phyloP scores from a whole-genome alignment of 345 rosid genomes.

The Syzygium aromaticum region DNA sequence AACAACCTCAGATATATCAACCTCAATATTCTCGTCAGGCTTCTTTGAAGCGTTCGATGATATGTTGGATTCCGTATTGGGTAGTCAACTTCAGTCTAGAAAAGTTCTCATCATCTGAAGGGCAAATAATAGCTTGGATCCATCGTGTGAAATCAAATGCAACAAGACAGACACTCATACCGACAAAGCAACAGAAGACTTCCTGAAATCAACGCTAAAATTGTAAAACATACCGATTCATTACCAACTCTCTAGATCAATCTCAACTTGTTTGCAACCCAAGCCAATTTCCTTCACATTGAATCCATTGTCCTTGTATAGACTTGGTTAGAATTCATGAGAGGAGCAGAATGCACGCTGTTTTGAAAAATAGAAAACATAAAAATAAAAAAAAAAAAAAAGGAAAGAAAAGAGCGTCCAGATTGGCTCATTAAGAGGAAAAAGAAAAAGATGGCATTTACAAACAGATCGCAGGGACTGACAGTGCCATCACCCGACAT shows the following conservation, averaged over 20 bases:
- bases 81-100: slow-evolving; percentile 9
- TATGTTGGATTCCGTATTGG: slow-evolving; percentile 8
- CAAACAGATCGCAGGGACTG: not conserved
- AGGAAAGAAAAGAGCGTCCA: not conserved
- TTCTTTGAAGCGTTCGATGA: slow-evolving; percentile 2
- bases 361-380: slow-evolving; percentile 19
- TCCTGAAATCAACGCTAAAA: not conserved
- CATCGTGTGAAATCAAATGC: slow-evolving; percentile 41
- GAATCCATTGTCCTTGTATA: slow-evolving; percentile 58
- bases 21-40: slow-evolving; percentile 22
- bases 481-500: slow-evolving; percentile 81
- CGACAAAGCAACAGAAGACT: not conserved
- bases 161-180: not conserved
- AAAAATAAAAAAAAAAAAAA: not conserved
- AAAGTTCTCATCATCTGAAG: slow-evolving; percentile 13
- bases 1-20: slow-evolving; percentile 69
- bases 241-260: slow-evolving; percentile 68
- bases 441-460: not conserved
- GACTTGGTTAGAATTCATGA: slow-evolving; percentile 50
- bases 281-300: slow-evolving; percentile 59
- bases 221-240: slow-evolving; percentile 44
- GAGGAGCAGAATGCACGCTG: slow-evolving; percentile 89
- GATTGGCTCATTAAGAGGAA: not conserved
- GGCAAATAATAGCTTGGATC: slow-evolving; percentile 72
- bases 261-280: slow-evolving; percentile 89